Percentiles rank a stretch among this genome's conserved stretches.
phyloP scores from a whole-genome alignment of 2,329 filamentous ascomycete genomes.

The Xylaria sp. region DNA sequence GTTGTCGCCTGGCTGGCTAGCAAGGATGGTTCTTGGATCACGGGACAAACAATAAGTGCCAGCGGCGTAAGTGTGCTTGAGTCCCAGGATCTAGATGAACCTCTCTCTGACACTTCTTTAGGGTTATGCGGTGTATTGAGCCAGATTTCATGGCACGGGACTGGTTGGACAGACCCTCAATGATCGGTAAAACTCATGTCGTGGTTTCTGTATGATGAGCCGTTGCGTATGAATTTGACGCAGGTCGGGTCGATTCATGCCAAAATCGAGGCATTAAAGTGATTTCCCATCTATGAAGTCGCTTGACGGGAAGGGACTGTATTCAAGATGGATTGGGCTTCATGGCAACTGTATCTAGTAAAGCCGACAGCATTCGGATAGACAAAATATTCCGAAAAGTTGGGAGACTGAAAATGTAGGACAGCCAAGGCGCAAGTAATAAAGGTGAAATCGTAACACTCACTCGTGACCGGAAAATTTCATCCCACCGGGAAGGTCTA shows the following conservation, averaged over 20 bases:
- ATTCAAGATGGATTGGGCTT: neutral
- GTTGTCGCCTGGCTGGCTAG: conserved; percentile 52
- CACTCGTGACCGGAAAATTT: neutral
- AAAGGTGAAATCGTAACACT: neutral
- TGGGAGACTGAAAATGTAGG: neutral
- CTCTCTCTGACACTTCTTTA: conserved; percentile 2
- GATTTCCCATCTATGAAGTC: neutral
- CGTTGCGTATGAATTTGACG: neutral
- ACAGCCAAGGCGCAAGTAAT: neutral
- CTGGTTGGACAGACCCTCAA: neutral
- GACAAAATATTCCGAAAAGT: neutral
- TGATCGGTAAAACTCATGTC: no score
- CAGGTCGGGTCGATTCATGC: neutral
- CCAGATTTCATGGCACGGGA: neutral
- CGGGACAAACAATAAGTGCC: conserved; percentile 51
- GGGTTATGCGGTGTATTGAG: conserved; percentile 18
- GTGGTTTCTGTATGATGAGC: neutral
- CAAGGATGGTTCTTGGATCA: conserved; percentile 44
- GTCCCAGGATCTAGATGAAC: neutral
- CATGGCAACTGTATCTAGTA: neutral
- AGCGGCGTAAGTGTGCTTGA: conserved; percentile 39
- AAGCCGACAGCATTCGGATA: neutral
- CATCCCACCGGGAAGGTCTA: neutral
- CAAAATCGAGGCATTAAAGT: neutral
- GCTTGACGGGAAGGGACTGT: neutral